Conservation (phyloP, 768 basidiomycete species). For the Boletus rex-veris region DNA sequence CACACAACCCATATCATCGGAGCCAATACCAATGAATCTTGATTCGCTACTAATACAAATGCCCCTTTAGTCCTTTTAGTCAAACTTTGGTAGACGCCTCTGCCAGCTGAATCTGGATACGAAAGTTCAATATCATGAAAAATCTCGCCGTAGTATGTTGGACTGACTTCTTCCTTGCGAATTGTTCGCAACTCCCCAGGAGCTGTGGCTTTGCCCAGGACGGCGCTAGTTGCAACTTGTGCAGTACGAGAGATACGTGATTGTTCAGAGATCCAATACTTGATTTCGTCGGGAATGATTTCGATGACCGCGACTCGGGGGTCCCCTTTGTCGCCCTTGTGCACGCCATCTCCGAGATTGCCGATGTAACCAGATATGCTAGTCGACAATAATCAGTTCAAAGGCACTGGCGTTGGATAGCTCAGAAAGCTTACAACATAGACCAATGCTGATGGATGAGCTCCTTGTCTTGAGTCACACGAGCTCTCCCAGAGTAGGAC, state of each 20-base stretch:
- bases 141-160: not conserved
- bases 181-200: slow-evolving; percentile 81
- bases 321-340: slow-evolving; percentile 76
- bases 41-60: not conserved
- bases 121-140: not conserved
- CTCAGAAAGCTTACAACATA: slow-evolving; percentile 36
- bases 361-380: slow-evolving; percentile 80
- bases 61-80: not conserved
- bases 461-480: slow-evolving; percentile 56
- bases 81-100: slow-evolving; percentile 10
- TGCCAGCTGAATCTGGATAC: slow-evolving; percentile 16
- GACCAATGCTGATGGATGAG: slow-evolving; percentile 66
- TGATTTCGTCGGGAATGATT: slow-evolving; percentile 74
- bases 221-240: slow-evolving; percentile 55
- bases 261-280: slow-evolving; percentile 74
- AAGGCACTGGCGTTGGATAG: not conserved
- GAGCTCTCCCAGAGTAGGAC: slow-evolving; percentile 72
- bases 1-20: slow-evolving; percentile 13
- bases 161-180: slow-evolving; percentile 63
- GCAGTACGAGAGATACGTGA: slow-evolving; percentile 53
- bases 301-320: slow-evolving; percentile 79
- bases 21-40: slow-evolving; percentile 2
- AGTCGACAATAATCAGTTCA: not conserved
- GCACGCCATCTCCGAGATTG: slow-evolving; percentile 79
- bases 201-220: slow-evolving; percentile 58